Evolutionary conservation across 192 early-diverging fungal species (phyloP).

Genomic region (Gaertneriomyces semiglobifer): DNA sequence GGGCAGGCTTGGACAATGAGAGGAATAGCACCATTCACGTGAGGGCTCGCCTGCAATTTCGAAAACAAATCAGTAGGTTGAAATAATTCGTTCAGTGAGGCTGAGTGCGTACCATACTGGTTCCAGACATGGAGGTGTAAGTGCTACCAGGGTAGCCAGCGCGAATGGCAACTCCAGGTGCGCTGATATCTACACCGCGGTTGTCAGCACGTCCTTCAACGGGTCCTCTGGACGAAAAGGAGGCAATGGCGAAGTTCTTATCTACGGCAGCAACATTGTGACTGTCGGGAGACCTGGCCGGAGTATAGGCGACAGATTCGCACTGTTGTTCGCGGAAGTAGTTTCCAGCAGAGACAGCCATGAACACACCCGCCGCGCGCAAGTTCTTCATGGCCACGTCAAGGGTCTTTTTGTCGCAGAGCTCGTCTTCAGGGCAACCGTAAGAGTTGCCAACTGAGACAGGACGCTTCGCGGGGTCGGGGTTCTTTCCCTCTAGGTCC

Average conservation of each 20-base stretch:
- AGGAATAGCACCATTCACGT: slow-evolving; percentile 2
- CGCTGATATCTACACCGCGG: slow-evolving; percentile 7
- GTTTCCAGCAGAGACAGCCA: not conserved
- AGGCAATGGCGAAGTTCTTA: not conserved
- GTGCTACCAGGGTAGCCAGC: not conserved
- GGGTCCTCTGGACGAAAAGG: slow-evolving; percentile 6
- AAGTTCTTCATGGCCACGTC: slow-evolving; percentile 8
- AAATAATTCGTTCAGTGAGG: too few species aligned
- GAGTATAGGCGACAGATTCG: slow-evolving; percentile 9
- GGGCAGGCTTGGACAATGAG: slow-evolving; percentile 15
- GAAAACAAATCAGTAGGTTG: too few species aligned
- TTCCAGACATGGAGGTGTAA: not conserved
- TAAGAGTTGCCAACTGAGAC: slow-evolving; percentile 6
- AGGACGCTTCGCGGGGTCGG: slow-evolving; percentile 1
- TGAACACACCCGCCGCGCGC: slow-evolving; percentile 13
- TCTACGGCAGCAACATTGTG: not conserved
- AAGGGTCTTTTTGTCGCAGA: slow-evolving; percentile 16
- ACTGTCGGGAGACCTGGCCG: slow-evolving; percentile 2
- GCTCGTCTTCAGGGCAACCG: slow-evolving; percentile 12
- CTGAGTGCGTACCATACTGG: not conserved
- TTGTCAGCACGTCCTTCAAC: slow-evolving; percentile 9
- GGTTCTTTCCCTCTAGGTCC: slow-evolving; percentile 10
- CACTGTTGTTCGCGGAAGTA: not conserved
- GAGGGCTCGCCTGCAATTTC: not conserved
- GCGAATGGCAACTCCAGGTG: not conserved